Conservation (phyloP, 2,329 filamentous ascomycete genomes). For the Cercospora berteroae region DNA sequence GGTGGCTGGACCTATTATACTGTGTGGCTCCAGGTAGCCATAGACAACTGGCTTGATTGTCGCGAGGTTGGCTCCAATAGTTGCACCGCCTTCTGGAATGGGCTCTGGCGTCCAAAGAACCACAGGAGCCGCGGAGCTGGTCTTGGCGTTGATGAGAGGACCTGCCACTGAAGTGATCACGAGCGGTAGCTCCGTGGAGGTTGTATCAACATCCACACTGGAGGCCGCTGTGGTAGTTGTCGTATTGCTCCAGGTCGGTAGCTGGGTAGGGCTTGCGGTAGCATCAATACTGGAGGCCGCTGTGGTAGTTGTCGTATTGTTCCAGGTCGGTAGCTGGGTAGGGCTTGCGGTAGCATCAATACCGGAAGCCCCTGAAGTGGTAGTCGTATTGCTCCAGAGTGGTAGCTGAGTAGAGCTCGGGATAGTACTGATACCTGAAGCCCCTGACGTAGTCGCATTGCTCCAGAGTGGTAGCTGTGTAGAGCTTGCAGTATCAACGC, state of each 20-base stretch:
- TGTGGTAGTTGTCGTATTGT: neutral
- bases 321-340: neutral
- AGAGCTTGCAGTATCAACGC: neutral
- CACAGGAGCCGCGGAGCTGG: constrained; percentile 1
- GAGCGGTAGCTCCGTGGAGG: neutral
- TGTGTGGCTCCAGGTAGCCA: neutral
- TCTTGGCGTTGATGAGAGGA: neutral
- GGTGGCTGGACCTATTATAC: constrained; percentile 2
- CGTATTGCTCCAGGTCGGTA: neutral
- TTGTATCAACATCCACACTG: neutral
- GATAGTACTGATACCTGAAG: neutral
- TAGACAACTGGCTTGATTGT: neutral
- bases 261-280: neutral
- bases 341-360: neutral
- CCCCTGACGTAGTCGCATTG: neutral
- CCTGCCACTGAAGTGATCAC: neutral
- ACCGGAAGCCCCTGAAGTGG: neutral
- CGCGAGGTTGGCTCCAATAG: constrained; percentile 1
- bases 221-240: neutral
- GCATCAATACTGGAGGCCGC: neutral
- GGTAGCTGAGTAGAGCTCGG: neutral
- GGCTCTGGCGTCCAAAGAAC: constrained; percentile 1
- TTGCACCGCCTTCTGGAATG: constrained; percentile 3
- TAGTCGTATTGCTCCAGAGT: neutral
- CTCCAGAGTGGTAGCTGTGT: neutral